A percentile compares a stretch with the other conserved stretches of the same genome.
Conservation (phyloP, 2,329 filamentous ascomycete species). For the Clonostachys solani region DNA sequence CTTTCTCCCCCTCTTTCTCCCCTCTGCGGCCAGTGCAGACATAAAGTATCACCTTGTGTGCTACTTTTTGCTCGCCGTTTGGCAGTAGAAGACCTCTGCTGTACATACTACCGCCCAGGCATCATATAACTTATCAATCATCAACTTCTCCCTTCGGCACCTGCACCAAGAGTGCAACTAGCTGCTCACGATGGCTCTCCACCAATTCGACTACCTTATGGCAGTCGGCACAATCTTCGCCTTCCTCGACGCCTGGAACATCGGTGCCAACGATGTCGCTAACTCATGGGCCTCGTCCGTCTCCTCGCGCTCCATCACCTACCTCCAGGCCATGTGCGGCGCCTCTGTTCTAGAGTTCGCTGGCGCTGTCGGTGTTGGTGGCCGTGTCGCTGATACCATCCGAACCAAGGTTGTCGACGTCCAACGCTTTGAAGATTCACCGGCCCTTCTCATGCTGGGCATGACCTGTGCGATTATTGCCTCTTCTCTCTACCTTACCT, state of each 20-base stretch:
- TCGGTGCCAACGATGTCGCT: conserved; percentile 61
- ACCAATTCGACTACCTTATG: conserved; percentile 58
- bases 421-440: conserved; percentile 36
- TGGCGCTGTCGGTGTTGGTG: conserved; percentile 57
- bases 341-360: conserved; percentile 57
- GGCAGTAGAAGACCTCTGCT: no score
- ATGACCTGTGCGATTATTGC: conserved; percentile 52
- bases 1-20: no score
- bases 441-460: conserved; percentile 51
- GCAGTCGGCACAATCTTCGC: conserved; percentile 62
- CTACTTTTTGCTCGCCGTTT: no score
- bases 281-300: conserved; percentile 75
- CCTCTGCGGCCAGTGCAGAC: no score
- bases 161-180: not conserved
- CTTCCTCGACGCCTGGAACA: conserved; percentile 64
- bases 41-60: no score
- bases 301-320: conserved; percentile 61
- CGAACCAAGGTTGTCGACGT: conserved; percentile 54
- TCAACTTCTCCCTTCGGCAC: no score
- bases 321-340: conserved; percentile 55
- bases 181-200: conserved; percentile 1
- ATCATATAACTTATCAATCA: no score
- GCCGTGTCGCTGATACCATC: conserved; percentile 57
- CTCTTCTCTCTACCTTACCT: conserved; percentile 51
- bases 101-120: no score